phyloP scores from a whole-genome alignment of 495 filamentous ascomycete species.

The Usnea hakonensis region DNA sequence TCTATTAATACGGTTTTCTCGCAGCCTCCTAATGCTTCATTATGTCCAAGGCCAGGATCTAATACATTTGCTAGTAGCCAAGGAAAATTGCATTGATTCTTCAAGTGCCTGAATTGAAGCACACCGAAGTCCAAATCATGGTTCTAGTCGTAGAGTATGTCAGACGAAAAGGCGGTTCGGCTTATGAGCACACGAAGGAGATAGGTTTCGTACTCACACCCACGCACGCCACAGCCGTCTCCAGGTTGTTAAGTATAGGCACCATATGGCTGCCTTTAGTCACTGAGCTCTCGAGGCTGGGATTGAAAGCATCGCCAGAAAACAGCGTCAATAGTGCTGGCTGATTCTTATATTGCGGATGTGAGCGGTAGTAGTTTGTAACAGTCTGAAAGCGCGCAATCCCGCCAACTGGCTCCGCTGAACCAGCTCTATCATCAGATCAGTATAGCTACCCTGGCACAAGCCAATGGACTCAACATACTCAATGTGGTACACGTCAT shows the following conservation, averaged over 20 bases:
- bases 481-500: conserved; percentile 89
- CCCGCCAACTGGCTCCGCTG: conserved; percentile 74
- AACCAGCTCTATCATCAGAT: conserved; percentile 40
- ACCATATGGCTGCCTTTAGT: conserved; percentile 91
- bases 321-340: conserved; percentile 70
- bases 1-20: conserved; percentile 64
- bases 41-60: conserved; percentile 66
- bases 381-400: conserved; percentile 72
- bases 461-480: conserved; percentile 25
- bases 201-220: conserved; percentile 50
- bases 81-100: conserved; percentile 69
- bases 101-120: conserved; percentile 63
- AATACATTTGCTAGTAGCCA: conserved; percentile 84
- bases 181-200: neutral
- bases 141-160: conserved; percentile 43
- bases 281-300: conserved; percentile 73
- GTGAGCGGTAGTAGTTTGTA: conserved; percentile 59
- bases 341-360: conserved; percentile 49
- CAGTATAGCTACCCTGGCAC: neutral
- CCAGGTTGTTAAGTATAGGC: conserved; percentile 69
- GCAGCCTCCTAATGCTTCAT: conserved; percentile 60
- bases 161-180: conserved; percentile 1
- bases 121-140: conserved; percentile 95
- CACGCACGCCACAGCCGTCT: conserved; percentile 67
- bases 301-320: conserved; percentile 89